Conservation (phyloP, 306 rosid genomes). For the Hippophae gyantsensis region DNA sequence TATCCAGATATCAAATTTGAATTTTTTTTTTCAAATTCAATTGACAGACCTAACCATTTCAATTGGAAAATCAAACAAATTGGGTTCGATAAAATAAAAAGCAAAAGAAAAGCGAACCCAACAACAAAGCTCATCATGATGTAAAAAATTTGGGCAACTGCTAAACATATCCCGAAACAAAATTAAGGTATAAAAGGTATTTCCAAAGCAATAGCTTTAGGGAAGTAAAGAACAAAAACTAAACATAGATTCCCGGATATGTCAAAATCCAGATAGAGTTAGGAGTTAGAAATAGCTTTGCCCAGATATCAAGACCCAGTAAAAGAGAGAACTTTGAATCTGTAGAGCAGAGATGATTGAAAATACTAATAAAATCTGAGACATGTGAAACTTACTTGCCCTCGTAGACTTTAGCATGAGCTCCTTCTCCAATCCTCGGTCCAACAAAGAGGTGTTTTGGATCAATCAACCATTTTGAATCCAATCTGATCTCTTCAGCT, state of each 20-base stretch:
- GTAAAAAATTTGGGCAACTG: no score
- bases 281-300: slow-evolving; percentile 13
- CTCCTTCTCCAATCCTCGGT: slow-evolving; percentile 88
- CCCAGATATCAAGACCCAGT: slow-evolving; percentile 21
- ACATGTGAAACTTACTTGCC: slow-evolving; percentile 61
- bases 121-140: no score
- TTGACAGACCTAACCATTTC: no score
- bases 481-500: slow-evolving; percentile 72
- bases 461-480: slow-evolving; percentile 73
- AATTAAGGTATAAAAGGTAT: neutral
- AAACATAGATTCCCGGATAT: neutral
- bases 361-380: neutral
- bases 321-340: slow-evolving; percentile 11
- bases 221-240: neutral
- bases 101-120: no score
- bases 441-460: slow-evolving; percentile 77
- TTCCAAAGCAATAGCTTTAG: neutral
- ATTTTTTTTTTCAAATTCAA: no score
- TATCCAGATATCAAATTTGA: slow-evolving; percentile 6
- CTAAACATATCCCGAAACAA: neutral
- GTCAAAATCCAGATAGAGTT: neutral
- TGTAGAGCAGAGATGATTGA: neutral
- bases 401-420: slow-evolving; percentile 92
- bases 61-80: no score
- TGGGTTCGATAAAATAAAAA: no score